Evolutionary conservation across 768 basidiomycete species (phyloP).

Genomic region (Amanita polypyramis): DNA sequence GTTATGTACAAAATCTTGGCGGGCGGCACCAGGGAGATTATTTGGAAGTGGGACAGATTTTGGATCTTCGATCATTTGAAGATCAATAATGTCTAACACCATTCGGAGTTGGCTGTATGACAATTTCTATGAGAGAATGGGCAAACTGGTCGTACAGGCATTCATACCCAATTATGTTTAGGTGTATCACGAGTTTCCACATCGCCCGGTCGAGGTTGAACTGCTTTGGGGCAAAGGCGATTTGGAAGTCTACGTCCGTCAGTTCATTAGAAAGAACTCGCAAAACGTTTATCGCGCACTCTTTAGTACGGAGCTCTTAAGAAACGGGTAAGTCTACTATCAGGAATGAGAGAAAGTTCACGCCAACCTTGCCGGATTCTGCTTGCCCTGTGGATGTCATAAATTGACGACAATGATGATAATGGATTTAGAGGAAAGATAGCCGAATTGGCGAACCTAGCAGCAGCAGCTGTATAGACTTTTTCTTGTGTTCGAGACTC

Average conservation of each 20-base stretch:
- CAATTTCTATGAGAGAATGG: neutral
- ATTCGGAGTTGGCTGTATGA: conserved; percentile 41
- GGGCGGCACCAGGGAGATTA: conserved; percentile 11
- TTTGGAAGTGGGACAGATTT: conserved; percentile 8
- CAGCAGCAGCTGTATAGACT: conserved; percentile 43
- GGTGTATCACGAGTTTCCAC: conserved; percentile 58
- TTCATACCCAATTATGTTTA: conserved; percentile 54
- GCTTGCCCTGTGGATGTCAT: conserved; percentile 34
- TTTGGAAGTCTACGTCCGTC: conserved; percentile 45
- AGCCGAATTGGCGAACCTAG: conserved; percentile 27
- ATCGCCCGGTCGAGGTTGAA: conserved; percentile 46
- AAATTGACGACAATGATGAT: neutral
- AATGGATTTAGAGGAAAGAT: neutral
- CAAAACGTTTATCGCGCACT: conserved; percentile 19
- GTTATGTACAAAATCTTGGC: conserved; percentile 16
- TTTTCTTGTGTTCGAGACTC: conserved; percentile 35
- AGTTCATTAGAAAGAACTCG: neutral
- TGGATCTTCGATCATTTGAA: conserved; percentile 6
- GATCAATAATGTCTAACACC: conserved; percentile 40
- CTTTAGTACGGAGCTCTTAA: conserved; percentile 38
- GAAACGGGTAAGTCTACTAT: neutral
- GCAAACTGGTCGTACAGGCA: neutral
- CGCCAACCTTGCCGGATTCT: conserved; percentile 43
- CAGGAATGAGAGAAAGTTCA: neutral
- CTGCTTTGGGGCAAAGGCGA: conserved; percentile 51